Conservation (phyloP, 805 yeast species). For the Danielia oregonensis region DNA sequence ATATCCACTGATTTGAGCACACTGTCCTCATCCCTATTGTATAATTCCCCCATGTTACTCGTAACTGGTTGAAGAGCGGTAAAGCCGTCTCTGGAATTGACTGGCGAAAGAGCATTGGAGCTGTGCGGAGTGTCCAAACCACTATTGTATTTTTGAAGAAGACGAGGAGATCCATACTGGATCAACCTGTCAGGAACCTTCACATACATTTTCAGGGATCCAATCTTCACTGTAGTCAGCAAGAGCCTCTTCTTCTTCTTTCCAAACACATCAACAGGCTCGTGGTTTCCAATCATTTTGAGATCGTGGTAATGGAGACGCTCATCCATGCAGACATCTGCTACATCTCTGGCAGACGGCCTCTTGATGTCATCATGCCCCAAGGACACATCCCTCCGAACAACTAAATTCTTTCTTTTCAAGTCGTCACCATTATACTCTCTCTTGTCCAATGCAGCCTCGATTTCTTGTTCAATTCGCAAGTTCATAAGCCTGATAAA, state of each 20-base stretch:
- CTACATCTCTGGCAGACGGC: neutral
- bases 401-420: slow-evolving; percentile 30
- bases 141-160: slow-evolving; percentile 35
- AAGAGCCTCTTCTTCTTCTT: slow-evolving; percentile 37
- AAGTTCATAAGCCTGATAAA: slow-evolving; percentile 23
- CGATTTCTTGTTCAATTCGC: slow-evolving; percentile 36
- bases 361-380: neutral
- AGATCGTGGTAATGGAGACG: slow-evolving; percentile 11
- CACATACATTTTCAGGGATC: slow-evolving; percentile 30
- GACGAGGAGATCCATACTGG: slow-evolving; percentile 35
- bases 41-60: slow-evolving; percentile 28
- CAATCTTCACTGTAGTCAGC: slow-evolving; percentile 30
- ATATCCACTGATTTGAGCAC: slow-evolving; percentile 22
- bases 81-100: neutral
- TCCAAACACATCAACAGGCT: slow-evolving; percentile 23
- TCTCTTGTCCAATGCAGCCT: slow-evolving; percentile 23
- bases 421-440: slow-evolving; percentile 27
- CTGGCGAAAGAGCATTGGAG: neutral
- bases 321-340: neutral
- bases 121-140: slow-evolving; percentile 10
- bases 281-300: slow-evolving; percentile 27
- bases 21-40: slow-evolving; percentile 25
- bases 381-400: slow-evolving; percentile 1
- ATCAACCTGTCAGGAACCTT: slow-evolving; percentile 32
- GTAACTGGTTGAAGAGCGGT: slow-evolving; percentile 7